These are phyloP conservation scores for Scutellaria barbata DNA, from an alignment of 257 asterid genomes.

Conservation along the genomic window DNA sequence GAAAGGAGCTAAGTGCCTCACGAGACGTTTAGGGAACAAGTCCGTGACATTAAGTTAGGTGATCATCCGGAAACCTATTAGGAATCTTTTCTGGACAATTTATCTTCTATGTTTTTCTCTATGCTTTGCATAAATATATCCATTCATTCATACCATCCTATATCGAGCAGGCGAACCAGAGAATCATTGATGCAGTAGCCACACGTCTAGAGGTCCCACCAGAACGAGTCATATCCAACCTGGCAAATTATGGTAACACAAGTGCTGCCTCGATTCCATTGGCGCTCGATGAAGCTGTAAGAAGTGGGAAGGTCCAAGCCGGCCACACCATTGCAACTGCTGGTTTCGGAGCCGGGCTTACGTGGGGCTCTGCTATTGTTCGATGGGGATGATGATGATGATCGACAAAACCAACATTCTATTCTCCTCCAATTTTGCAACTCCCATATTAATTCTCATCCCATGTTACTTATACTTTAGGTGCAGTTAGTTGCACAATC, in stretches of 20 bases:
- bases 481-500: not conserved
- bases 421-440: not conserved
- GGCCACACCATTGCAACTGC: slow-evolving; percentile 87
- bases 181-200: slow-evolving; percentile 87
- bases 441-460: not conserved
- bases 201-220: slow-evolving; percentile 69
- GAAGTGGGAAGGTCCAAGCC: slow-evolving; percentile 72
- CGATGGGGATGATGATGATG: slow-evolving; percentile 69
- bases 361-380: slow-evolving; percentile 86
- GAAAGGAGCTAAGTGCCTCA: too few species aligned
- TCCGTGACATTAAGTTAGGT: too few species aligned
- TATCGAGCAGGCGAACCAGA: slow-evolving; percentile 94
- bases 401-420: too few species aligned
- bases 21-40: too few species aligned
- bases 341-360: slow-evolving; percentile 95
- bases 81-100: not conserved
- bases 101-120: not conserved
- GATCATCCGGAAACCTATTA: too few species aligned
- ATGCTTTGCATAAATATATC: too few species aligned
- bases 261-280: slow-evolving; percentile 91
- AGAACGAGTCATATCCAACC: slow-evolving; percentile 77
- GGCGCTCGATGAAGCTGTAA: slow-evolving; percentile 90
- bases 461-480: not conserved
- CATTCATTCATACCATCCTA: too few species aligned
- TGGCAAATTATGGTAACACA: slow-evolving; percentile 85